Conservation (phyloP, 345 rosid genomes). For the Aurinia saxatilis region DNA sequence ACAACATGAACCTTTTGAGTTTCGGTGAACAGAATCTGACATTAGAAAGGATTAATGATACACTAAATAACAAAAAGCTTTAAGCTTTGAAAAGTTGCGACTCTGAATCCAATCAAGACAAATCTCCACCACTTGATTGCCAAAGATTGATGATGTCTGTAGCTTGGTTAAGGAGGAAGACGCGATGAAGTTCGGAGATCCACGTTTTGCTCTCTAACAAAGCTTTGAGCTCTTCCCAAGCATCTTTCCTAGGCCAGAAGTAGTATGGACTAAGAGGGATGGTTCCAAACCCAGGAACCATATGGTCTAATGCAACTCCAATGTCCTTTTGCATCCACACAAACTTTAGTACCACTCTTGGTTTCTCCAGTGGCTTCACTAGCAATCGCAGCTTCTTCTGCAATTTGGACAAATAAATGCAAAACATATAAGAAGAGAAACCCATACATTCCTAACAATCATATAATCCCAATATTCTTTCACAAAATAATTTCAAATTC, state of each 20-base stretch:
- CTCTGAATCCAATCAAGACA: slow-evolving; percentile 3
- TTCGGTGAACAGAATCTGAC: not conserved
- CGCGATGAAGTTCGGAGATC: slow-evolving; percentile 67
- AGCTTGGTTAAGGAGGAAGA: slow-evolving; percentile 78
- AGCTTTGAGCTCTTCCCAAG: slow-evolving; percentile 78
- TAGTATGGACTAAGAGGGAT: slow-evolving; percentile 78
- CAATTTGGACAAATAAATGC: no score
- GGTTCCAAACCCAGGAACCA: slow-evolving; percentile 64
- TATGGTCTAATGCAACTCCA: slow-evolving; percentile 71
- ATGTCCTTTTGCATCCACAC: slow-evolving; percentile 84
- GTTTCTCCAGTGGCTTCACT: slow-evolving; percentile 74
- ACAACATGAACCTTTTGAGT: not conserved
- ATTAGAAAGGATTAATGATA: not conserved
- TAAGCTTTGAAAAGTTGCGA: not conserved
- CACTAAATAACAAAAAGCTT: not conserved
- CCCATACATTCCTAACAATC: no score
- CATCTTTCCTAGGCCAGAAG: slow-evolving; percentile 87
- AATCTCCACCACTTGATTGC: slow-evolving; percentile 52
- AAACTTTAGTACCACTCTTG: slow-evolving; percentile 72
- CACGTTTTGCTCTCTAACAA: slow-evolving; percentile 75
- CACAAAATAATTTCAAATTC: not conserved
- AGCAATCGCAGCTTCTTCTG: slow-evolving; percentile 62
- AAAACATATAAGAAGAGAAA: not conserved
- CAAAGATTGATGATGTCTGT: slow-evolving; percentile 76
- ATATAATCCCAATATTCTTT: not conserved